Percentiles rank a stretch among this genome's conserved stretches.
Conservation (phyloP, 2,329 filamentous ascomycete genomes). For the Rosellinia necatrix region DNA sequence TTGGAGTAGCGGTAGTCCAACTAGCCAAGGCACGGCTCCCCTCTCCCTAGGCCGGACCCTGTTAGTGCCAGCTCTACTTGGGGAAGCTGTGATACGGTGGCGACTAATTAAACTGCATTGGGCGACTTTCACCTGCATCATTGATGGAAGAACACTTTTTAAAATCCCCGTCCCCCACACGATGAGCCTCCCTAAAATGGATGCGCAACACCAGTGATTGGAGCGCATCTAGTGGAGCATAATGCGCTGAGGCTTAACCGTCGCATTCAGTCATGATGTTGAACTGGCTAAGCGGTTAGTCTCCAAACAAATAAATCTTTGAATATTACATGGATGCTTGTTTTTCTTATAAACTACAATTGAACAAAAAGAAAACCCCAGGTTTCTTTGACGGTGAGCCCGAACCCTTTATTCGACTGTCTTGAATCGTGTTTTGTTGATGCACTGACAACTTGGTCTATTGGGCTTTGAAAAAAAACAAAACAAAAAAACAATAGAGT, state of each 20-base stretch:
- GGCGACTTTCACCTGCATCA: not conserved
- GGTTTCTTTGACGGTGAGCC: too few relatives aligned
- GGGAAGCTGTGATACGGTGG: not conserved
- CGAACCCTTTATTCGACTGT: too few relatives aligned
- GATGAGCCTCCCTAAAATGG: not conserved
- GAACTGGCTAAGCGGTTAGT: too few relatives aligned
- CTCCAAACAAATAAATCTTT: too few relatives aligned
- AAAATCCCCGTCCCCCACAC: not conserved
- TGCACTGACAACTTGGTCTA: too few relatives aligned
- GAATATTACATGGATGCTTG: too few relatives aligned
- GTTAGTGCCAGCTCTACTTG: not conserved
- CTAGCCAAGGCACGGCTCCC: not conserved
- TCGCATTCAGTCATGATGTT: too few relatives aligned
- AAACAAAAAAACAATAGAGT: too few relatives aligned
- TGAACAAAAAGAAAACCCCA: too few relatives aligned
- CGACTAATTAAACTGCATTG: not conserved
- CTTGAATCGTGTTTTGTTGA: too few relatives aligned
- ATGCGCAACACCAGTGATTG: slow-evolving; percentile 5
- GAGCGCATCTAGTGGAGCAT: slow-evolving; percentile 9
- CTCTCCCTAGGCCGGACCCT: not conserved
- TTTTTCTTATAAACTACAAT: too few relatives aligned
- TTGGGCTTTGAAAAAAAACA: too few relatives aligned
- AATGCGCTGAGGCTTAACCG: not conserved
- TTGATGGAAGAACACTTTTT: slow-evolving; percentile 5
- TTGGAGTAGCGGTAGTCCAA: not conserved